phyloP scores from a whole-genome alignment of 2,329 filamentous ascomycete genomes.

The Allantophomopsis lycopodina region DNA sequence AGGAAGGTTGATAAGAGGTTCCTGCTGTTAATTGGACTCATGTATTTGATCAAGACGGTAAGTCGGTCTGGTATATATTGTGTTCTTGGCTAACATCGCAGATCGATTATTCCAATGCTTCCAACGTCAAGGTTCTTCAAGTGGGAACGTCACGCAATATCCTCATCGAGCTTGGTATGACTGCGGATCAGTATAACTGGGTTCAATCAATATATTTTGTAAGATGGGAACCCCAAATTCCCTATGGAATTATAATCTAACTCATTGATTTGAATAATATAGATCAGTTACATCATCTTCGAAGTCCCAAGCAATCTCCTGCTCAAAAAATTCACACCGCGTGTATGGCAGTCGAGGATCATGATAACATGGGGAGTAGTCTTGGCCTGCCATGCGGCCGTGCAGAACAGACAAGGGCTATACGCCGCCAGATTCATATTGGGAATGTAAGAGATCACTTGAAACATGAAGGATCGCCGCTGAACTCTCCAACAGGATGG shows the following conservation, averaged over 20 bases:
- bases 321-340: constrained; percentile 21
- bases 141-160: constrained; percentile 23
- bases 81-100: neutral
- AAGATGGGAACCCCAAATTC: constrained; percentile 4
- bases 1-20: constrained; percentile 25
- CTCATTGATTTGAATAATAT: neutral
- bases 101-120: constrained; percentile 26
- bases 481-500: constrained; percentile 14
- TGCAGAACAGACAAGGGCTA: constrained; percentile 22
- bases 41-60: constrained; percentile 27
- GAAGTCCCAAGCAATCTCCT: constrained; percentile 25
- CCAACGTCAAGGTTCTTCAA: constrained; percentile 27
- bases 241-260: neutral
- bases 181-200: constrained; percentile 25
- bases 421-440: constrained; percentile 25
- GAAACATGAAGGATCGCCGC: neutral
- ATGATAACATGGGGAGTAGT: constrained; percentile 23
- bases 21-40: constrained; percentile 22
- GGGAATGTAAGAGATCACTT: constrained; percentile 10
- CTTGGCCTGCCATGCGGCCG: constrained; percentile 23
- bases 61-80: constrained; percentile 2
- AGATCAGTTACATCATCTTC: constrained; percentile 25
- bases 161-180: constrained; percentile 24
- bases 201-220: constrained; percentile 24
- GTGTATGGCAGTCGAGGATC: constrained; percentile 22